Percentiles rank a stretch among this genome's conserved stretches.
These are phyloP conservation scores for Phaeosphaeriaceae sp. DNA, from an alignment of 2,329 filamentous ascomycete species.

Conservation along the genomic window DNA sequence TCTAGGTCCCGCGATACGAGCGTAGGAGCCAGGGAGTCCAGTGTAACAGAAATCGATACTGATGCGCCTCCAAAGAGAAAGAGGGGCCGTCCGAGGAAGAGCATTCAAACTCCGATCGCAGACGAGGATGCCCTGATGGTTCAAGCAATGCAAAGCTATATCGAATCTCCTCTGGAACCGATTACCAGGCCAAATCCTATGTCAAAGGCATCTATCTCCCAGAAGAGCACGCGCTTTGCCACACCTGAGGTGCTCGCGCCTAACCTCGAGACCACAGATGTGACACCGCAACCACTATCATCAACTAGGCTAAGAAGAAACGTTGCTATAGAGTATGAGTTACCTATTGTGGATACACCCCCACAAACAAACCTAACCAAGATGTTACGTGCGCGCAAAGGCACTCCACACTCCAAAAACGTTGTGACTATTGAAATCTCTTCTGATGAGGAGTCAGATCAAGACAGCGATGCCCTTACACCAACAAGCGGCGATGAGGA, in stretches of 20 bases:
- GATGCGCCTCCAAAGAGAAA: slow-evolving; percentile 36
- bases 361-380: slow-evolving; percentile 20
- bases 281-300: slow-evolving; percentile 9
- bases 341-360: slow-evolving; percentile 19
- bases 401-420: slow-evolving; percentile 36
- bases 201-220: slow-evolving; percentile 4
- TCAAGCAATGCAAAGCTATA: slow-evolving; percentile 1
- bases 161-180: background rate
- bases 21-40: slow-evolving; percentile 23
- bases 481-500: slow-evolving; percentile 36
- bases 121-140: slow-evolving; percentile 21
- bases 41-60: slow-evolving; percentile 31
- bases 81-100: slow-evolving; percentile 44
- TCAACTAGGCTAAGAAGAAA: background rate
- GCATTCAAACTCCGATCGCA: slow-evolving; percentile 24
- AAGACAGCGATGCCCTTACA: slow-evolving; percentile 28
- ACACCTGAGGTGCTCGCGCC: slow-evolving; percentile 5
- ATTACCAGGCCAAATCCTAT: slow-evolving; percentile 10
- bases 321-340: slow-evolving; percentile 4
- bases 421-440: slow-evolving; percentile 16
- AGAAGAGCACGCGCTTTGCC: slow-evolving; percentile 16
- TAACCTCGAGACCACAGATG: slow-evolving; percentile 14
- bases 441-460: slow-evolving; percentile 32
- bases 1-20: slow-evolving; percentile 29
- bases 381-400: slow-evolving; percentile 30